Percentiles rank a stretch among this genome's conserved stretches.
These are phyloP conservation scores for Trametes maxima DNA, from an alignment of 768 basidiomycete genomes.

Conservation along the genomic window DNA sequence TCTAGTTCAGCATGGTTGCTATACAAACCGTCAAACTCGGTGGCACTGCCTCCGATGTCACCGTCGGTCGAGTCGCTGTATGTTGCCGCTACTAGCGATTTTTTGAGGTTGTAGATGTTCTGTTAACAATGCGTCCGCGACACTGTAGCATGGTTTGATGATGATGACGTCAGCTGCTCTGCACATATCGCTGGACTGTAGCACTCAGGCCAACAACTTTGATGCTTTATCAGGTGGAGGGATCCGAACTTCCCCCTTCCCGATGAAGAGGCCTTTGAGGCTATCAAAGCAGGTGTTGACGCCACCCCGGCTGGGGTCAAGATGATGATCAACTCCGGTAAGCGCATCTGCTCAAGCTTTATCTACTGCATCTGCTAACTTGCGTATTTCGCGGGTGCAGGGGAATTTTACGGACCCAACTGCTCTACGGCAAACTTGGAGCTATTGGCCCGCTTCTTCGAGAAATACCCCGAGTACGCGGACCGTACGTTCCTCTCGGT, in stretches of 20 bases:
- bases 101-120: not conserved
- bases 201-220: not conserved
- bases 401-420: constrained; percentile 58
- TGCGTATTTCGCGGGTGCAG: constrained; percentile 27
- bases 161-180: constrained; percentile 51
- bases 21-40: constrained; percentile 39
- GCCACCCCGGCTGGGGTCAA: constrained; percentile 46
- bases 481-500: constrained; percentile 52
- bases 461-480: constrained; percentile 45
- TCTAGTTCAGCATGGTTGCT: constrained; percentile 30
- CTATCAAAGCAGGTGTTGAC: constrained; percentile 56
- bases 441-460: constrained; percentile 53
- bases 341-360: not conserved
- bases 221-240: constrained; percentile 27
- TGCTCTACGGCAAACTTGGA: constrained; percentile 46
- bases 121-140: not conserved
- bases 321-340: constrained; percentile 55
- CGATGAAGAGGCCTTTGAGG: constrained; percentile 62
- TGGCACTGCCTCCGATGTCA: constrained; percentile 39
- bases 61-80: constrained; percentile 44
- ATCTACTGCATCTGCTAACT: constrained; percentile 15
- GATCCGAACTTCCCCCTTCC: constrained; percentile 43
- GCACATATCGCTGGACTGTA: not conserved
- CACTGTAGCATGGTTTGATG: constrained; percentile 53
- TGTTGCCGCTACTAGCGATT: constrained; percentile 14